A percentile compares a stretch with the other conserved stretches of the same genome.
These are phyloP conservation scores for Papiliotrema nemorosa DNA, from an alignment of 1,284 basidiomycete species.

Conservation along the genomic window DNA sequence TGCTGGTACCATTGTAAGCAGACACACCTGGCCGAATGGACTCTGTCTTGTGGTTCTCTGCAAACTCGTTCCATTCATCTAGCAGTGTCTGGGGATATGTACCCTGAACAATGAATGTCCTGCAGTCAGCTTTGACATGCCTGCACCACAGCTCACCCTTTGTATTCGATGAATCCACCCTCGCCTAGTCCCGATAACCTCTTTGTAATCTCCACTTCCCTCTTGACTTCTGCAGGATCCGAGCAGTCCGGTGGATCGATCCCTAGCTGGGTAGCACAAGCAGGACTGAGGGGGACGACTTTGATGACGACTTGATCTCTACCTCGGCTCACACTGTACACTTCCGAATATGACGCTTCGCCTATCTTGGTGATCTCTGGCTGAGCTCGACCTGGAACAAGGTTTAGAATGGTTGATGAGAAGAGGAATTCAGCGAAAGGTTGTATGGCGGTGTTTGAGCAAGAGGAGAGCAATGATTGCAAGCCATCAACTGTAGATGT, in stretches of 20 bases:
- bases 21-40: constrained; percentile 76
- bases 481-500: background rate
- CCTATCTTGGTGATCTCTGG: constrained; percentile 65
- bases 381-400: constrained; percentile 1
- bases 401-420: background rate
- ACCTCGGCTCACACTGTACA: constrained; percentile 70
- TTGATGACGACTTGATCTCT: constrained; percentile 28
- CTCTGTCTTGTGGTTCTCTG: constrained; percentile 67
- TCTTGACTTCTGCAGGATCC: constrained; percentile 71
- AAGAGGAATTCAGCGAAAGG: constrained; percentile 10
- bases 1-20: background rate
- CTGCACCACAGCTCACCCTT: background rate
- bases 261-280: background rate
- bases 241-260: constrained; percentile 53
- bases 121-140: constrained; percentile 18
- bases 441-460: constrained; percentile 1
- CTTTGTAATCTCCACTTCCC: constrained; percentile 82
- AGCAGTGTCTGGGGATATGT: constrained; percentile 74
- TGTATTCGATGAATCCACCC: constrained; percentile 1
- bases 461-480: background rate
- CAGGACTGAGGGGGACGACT: constrained; percentile 23
- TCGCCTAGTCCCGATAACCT: constrained; percentile 62
- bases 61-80: constrained; percentile 80
- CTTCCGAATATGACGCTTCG: constrained; percentile 95
- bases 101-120: constrained; percentile 78